These are phyloP conservation scores for Mallotus repandus DNA, from an alignment of 441 rosid genomes.

Conservation along the genomic window DNA sequence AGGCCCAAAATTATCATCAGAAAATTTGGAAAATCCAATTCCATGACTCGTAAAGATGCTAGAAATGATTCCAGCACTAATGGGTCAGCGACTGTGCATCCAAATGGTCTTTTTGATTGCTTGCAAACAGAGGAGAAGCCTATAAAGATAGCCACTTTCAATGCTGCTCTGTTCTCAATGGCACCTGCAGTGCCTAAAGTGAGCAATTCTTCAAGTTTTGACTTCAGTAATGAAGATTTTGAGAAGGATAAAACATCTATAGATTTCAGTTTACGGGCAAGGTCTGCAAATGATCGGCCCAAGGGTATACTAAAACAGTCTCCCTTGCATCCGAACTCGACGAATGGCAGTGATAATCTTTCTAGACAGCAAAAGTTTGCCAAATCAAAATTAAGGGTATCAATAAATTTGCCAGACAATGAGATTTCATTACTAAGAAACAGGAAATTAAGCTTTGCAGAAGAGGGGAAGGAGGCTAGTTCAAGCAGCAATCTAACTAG, in stretches of 20 bases:
- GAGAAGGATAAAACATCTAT: conserved; percentile 16
- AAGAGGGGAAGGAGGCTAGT: conserved; percentile 38
- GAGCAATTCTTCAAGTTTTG: conserved; percentile 33
- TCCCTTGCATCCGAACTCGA: conserved; percentile 46
- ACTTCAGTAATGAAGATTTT: conserved; percentile 28
- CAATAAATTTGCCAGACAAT: conserved; percentile 87
- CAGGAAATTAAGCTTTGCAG: conserved; percentile 59
- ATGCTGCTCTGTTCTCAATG: conserved; percentile 89
- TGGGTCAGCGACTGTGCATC: conserved; percentile 45
- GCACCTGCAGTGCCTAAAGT: conserved; percentile 72
- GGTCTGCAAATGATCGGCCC: conserved; percentile 59
- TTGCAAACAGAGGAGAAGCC: conserved; percentile 38
- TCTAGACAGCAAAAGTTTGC: conserved; percentile 52
- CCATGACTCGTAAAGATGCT: conserved; percentile 23
- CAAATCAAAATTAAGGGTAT: conserved; percentile 80
- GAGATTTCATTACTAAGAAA: conserved; percentile 70
- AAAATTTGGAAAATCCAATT: conserved; percentile 34
- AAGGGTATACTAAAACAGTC: conserved; percentile 82
- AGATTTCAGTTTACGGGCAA: conserved; percentile 37
- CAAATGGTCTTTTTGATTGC: conserved; percentile 31
- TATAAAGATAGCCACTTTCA: conserved; percentile 74
- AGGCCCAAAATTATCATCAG: conserved; percentile 46
- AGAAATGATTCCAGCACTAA: conserved; percentile 12
- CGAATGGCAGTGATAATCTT: conserved; percentile 27
- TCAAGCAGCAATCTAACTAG: conserved; percentile 28